These are phyloP conservation scores for Cladochytrium replicatum DNA, from an alignment of 192 early-diverging fungal species.

Conservation along the genomic window DNA sequence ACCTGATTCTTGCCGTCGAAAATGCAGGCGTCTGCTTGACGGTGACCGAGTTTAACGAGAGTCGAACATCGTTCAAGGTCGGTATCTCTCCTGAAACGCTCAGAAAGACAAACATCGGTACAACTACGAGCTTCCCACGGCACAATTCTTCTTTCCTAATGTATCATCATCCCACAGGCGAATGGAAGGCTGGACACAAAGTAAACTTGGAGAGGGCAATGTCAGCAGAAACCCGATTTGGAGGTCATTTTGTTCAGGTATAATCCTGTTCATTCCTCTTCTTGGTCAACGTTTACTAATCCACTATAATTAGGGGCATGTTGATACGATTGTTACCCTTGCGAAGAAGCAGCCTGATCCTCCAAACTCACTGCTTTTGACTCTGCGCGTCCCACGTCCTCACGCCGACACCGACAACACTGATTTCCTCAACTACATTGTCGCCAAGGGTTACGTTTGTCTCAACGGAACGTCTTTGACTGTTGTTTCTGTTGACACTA, in stretches of 20 bases:
- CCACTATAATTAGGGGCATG: conserved; percentile 59
- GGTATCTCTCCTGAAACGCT: conserved; percentile 89
- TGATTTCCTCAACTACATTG: conserved; percentile 68
- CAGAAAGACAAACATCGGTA: conserved; percentile 84
- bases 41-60: conserved; percentile 80
- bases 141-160: background rate
- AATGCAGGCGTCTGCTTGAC: conserved; percentile 80
- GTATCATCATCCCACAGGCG: conserved; percentile 30
- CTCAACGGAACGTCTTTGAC: conserved; percentile 94
- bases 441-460: conserved; percentile 91
- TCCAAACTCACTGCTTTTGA: conserved; percentile 73
- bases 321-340: conserved; percentile 78
- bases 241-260: conserved; percentile 92
- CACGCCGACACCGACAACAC: conserved; percentile 3
- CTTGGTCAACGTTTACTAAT: background rate
- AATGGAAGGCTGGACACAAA: conserved; percentile 57
- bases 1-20: background rate
- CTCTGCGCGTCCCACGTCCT: conserved; percentile 45
- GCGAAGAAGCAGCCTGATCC: conserved; percentile 66
- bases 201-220: conserved; percentile 96
- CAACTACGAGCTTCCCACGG: background rate
- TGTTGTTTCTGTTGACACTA: conserved; percentile 76
- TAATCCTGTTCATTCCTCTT: conserved; percentile 1
- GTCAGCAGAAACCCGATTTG: conserved; percentile 75
- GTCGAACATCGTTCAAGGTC: conserved; percentile 67